A percentile compares a stretch with the other conserved stretches of the same genome.
Conservation (phyloP, 768 basidiomycete genomes). For the Candolleomyces efflorescens region DNA sequence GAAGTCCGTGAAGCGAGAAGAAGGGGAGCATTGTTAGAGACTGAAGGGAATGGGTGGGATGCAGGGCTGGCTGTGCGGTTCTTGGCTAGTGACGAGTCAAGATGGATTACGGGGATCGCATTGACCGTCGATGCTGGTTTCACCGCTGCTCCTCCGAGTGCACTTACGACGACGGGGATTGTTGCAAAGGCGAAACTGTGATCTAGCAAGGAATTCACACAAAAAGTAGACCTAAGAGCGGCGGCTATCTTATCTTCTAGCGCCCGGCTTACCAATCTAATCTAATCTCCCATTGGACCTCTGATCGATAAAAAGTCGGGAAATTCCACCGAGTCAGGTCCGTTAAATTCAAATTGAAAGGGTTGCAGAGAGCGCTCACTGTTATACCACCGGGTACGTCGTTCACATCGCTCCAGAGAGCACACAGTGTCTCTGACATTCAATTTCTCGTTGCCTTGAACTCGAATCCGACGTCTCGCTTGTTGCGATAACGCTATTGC, state of each 20-base stretch:
- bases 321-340: not conserved
- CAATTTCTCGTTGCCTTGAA: not conserved
- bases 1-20: conserved; percentile 33
- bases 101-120: conserved; percentile 39
- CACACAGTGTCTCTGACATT: no score
- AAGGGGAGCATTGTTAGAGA: conserved; percentile 32
- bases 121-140: conserved; percentile 39
- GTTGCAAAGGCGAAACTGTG: not conserved
- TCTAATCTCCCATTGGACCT: conserved; percentile 1
- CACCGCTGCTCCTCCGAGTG: conserved; percentile 24
- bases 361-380: not conserved
- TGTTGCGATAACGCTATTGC: not conserved
- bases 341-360: not conserved
- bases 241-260: not conserved
- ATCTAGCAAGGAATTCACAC: no score
- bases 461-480: not conserved
- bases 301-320: not conserved
- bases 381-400: no score
- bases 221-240: no score
- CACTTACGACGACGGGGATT: not conserved
- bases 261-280: conserved; percentile 3
- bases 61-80: conserved; percentile 35
- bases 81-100: conserved; percentile 36
- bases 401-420: no score
- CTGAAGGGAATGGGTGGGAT: conserved; percentile 43